A percentile compares a stretch with the other conserved stretches of the same genome.
phyloP scores from a whole-genome alignment of 176 grass and related monocot species.

The Eremochloa ophiuroides region DNA sequence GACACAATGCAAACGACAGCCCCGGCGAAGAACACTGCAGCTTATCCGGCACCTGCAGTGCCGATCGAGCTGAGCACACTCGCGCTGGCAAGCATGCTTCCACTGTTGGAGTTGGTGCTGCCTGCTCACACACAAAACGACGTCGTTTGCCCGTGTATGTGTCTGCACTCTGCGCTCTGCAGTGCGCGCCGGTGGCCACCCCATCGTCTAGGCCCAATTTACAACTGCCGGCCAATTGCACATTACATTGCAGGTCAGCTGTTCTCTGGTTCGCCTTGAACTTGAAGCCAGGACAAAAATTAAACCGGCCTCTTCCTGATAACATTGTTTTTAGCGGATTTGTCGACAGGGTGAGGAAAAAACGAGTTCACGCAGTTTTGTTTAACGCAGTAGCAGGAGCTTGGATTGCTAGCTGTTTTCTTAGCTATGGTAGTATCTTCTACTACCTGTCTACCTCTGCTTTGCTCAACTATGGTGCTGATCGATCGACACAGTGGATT shows the following conservation, averaged over 20 bases:
- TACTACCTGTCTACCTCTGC: too few species aligned
- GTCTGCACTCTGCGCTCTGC: neutral
- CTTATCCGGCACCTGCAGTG: constrained; percentile 29
- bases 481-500: neutral
- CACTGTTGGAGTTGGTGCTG: constrained; percentile 21
- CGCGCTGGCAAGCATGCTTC: neutral
- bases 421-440: neutral
- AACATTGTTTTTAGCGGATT: neutral
- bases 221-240: neutral
- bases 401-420: neutral
- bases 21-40: constrained; percentile 35
- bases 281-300: neutral
- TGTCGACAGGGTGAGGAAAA: neutral
- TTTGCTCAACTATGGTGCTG: neutral
- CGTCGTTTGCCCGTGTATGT: neutral
- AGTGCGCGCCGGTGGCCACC: neutral
- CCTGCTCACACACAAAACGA: neutral
- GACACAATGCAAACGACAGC: too few species aligned
- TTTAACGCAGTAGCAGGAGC: too few species aligned
- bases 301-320: neutral
- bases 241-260: neutral
- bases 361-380: neutral
- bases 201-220: neutral
- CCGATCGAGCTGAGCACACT: neutral
- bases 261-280: neutral